Base-by-base conservation (phyloP, 2,329 filamentous ascomycete species). In the Fulvia fulva region DNA sequence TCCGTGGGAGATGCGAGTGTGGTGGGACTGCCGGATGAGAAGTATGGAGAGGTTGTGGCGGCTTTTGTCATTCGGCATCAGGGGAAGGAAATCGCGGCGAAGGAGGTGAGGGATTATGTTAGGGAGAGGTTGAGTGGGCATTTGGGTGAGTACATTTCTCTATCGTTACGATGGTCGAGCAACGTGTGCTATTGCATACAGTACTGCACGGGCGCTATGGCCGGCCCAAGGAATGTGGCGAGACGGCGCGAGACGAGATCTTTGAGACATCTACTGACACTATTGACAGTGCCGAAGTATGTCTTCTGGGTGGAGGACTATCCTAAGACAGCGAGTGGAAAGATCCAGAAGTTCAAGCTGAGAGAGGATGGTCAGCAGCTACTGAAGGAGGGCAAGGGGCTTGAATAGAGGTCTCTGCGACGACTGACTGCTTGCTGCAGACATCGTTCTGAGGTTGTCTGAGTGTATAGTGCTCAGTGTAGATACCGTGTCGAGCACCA, bases 331-430 rank as follows among this genome's bases (percentile, higher is more conserved):
- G 89, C 91, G 5, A 96, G 91, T 72, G 93, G 93, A 23, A 99
- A 99, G 83, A 92, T 97, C 56, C 91, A 96, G 77, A 97, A 97
- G 77, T 97, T 89, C 72, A 93, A 88, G 77, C 73, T 97, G 68
- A 83, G 84, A 69, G 88, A 91, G 16, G 77, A 81, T 68, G 92
- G 84, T 0, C 70, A 82, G 41, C 66, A 76, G 63, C 63, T 83
- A 55, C 61, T 85, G 49, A 73, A 70, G 30, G 72, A 78, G 28
- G 74, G 75, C 0, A 62, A 72, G 49, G 71, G 72, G 12, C 53
- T 64, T 46, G 56, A 65, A 22, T 66, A 51, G 12, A 26, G 2
- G 19, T 51, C 25, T n/a, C 21, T 21, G n/a, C 44, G 5, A 26
- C 21, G n/a, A n/a, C n/a, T n/a, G n/a, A n/a, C n/a, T n/a, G n/a